phyloP scores from a whole-genome alignment of 495 filamentous ascomycete genomes.

The Bacidia rubella region DNA sequence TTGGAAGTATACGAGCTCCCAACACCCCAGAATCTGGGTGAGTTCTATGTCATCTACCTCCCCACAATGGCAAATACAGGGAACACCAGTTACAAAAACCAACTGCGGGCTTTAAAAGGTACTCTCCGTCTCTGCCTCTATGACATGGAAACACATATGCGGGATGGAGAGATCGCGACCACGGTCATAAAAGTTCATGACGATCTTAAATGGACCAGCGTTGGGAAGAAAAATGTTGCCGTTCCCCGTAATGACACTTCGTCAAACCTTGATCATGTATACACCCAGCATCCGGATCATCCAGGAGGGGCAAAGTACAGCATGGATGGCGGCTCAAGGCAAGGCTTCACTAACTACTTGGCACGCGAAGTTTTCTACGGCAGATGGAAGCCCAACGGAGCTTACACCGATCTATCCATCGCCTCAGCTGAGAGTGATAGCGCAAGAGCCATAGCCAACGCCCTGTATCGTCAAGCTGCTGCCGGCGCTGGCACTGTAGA shows the following conservation, averaged over 20 bases:
- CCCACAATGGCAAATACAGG: background rate
- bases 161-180: background rate
- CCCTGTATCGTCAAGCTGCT: background rate
- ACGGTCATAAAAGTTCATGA: background rate
- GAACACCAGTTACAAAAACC: background rate
- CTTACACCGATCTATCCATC: background rate
- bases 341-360: background rate
- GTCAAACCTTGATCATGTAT: too few species aligned
- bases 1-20: background rate
- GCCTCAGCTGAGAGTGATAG: background rate
- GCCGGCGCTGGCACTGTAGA: background rate
- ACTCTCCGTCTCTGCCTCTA: background rate
- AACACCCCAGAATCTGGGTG: background rate
- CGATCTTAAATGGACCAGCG: background rate
- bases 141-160: background rate
- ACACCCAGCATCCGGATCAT: background rate
- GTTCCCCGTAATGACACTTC: background rate
- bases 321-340: background rate
- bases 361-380: background rate
- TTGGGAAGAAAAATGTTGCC: background rate
- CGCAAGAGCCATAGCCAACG: background rate
- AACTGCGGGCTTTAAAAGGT: background rate
- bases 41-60: constrained; percentile 1
- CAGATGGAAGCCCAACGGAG: background rate
- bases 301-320: background rate